Evolutionary conservation across 108 stramenopile genomes (phyloP), one percentile per base, ranked within the genome.

Genomic region (Conticribra guillardii): DNA sequence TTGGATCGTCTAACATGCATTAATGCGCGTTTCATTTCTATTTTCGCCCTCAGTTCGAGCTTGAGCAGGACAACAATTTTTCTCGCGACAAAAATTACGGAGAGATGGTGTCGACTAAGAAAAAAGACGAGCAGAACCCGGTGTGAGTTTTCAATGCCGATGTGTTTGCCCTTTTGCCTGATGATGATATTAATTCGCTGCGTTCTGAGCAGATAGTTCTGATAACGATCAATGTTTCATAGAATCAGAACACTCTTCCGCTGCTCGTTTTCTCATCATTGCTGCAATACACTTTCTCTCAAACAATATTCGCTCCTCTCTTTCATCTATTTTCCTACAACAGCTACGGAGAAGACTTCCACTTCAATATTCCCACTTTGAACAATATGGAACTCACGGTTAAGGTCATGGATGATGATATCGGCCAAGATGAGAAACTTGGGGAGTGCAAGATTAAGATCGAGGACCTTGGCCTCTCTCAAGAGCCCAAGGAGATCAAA

Each of bases 341-440:
- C n/a, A n/a, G n/a, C n/a, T n/a, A n/a, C n/a, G n/a, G n/a, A n/a
- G n/a, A n/a, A n/a, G n/a, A 64, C 17, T 67, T 67, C 65, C 17
- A 53, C 53, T 67, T 67, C 34, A 67, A 67, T 33, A 63, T 86
- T 30, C 80, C 82, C 0, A 54, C 80, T 14, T 33, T 75, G 17
- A 55, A 86, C 48, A 86, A 86, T 54, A 81, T 86, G 80, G 72
- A 80, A n/a, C 68, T 86, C 7, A 60, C 66, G 8, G 29, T 76
- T 27, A 70, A 68, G n/a, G 79, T 86, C 3, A 68, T 63, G 37
- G 85, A 86, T 45, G 79, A 80, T 47, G 85, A 86, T 64, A 34
- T 77, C 59, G 79, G 64, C 30, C 51, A 51, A 8, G 85, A 86
- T 64, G 82, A 86, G 51, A 62, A 68, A 54, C 7, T 79, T 1